phyloP scores from a whole-genome alignment of 352 stramenopile species.

The Phytopythium chamaehyphon region DNA sequence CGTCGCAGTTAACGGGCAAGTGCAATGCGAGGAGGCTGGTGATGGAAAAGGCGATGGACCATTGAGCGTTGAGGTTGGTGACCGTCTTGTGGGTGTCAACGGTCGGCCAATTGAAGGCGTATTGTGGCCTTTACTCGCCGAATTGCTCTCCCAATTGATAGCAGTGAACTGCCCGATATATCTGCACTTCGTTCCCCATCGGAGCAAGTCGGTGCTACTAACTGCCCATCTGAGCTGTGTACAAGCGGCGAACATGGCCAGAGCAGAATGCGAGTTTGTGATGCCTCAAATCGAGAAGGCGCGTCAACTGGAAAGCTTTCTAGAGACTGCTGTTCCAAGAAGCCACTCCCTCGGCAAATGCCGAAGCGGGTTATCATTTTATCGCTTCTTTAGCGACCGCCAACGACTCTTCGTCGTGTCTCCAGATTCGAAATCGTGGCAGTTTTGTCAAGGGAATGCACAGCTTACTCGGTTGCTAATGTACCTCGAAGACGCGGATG shows the following conservation, averaged over 20 bases:
- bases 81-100: slow-evolving; percentile 67
- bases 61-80: slow-evolving; percentile 29
- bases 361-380: slow-evolving; percentile 45
- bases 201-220: slow-evolving; percentile 23
- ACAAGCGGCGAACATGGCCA: slow-evolving; percentile 59
- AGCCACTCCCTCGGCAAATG: slow-evolving; percentile 57
- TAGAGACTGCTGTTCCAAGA: slow-evolving; percentile 59
- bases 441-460: slow-evolving; percentile 17
- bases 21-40: slow-evolving; percentile 25
- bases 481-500: slow-evolving; percentile 45
- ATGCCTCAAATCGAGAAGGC: slow-evolving; percentile 44
- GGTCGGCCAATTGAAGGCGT: slow-evolving; percentile 36
- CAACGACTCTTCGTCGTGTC: slow-evolving; percentile 51
- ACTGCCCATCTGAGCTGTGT: slow-evolving; percentile 53
- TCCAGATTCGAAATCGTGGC: slow-evolving; percentile 39
- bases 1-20: slow-evolving; percentile 28
- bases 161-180: slow-evolving; percentile 27
- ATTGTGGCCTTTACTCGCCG: slow-evolving; percentile 38
- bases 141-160: slow-evolving; percentile 27
- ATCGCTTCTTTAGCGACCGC: slow-evolving; percentile 60
- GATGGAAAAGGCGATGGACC: slow-evolving; percentile 5
- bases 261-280: slow-evolving; percentile 52
- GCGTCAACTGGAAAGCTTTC: slow-evolving; percentile 51
- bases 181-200: slow-evolving; percentile 40
- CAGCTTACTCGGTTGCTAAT: slow-evolving; percentile 35